phyloP scores from a whole-genome alignment of 83 land plant species.

The Diphasiastrum complanatum region DNA sequence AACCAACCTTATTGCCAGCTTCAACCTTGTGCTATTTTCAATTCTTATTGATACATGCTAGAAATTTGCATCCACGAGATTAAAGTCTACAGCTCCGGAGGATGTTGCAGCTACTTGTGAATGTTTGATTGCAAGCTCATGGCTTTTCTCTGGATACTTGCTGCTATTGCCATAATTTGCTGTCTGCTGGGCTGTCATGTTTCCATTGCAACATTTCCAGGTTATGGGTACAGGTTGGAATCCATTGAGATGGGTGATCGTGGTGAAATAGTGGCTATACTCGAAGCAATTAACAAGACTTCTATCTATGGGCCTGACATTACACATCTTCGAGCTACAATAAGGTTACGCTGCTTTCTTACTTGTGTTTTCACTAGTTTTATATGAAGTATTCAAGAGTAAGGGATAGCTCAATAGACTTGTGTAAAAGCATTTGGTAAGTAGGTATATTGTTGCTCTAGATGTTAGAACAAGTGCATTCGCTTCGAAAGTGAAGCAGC shows the following conservation, averaged over 20 bases:
- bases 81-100: no score
- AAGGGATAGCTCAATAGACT: no score
- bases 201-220: no score
- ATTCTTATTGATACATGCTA: no score
- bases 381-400: background rate
- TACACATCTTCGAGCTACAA: conserved; percentile 43
- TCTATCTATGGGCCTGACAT: conserved; percentile 59
- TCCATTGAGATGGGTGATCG: conserved; percentile 32
- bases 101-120: no score
- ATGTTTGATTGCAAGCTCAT: no score
- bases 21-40: no score
- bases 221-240: conserved; percentile 49
- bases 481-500: background rate
- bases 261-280: conserved; percentile 42
- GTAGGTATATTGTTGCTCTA: background rate
- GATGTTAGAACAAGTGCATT: background rate
- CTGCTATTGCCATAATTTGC: no score
- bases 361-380: background rate
- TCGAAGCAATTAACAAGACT: conserved; percentile 39
- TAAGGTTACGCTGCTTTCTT: conserved; percentile 41
- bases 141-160: no score
- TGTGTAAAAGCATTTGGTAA: background rate
- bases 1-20: no score
- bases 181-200: no score
- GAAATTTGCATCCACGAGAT: no score